phyloP scores from a whole-genome alignment of 164 flowering plant genomes.

The Dillenia suffruticosa region DNA sequence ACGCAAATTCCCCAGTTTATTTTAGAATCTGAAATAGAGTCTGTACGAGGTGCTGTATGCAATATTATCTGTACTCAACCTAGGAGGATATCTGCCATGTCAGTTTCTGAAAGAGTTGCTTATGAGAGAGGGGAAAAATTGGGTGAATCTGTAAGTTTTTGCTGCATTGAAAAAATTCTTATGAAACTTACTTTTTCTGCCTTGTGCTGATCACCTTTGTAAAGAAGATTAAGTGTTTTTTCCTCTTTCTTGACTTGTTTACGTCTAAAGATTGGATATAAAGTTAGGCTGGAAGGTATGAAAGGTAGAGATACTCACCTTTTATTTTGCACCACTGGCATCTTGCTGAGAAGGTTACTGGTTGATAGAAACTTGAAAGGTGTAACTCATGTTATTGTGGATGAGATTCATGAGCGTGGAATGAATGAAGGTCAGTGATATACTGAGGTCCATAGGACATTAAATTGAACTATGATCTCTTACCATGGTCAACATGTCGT shows the following conservation, averaged over 20 bases:
- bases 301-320: slow-evolving; percentile 93
- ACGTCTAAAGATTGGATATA: slow-evolving; percentile 77
- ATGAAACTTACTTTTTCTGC: too few species aligned
- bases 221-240: neutral
- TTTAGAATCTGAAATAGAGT: slow-evolving; percentile 81
- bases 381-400: slow-evolving; percentile 88
- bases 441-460: neutral
- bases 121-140: slow-evolving; percentile 86
- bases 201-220: neutral
- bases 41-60: slow-evolving; percentile 68
- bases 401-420: slow-evolving; percentile 99
- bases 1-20: slow-evolving; percentile 97
- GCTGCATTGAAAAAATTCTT: too few species aligned
- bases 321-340: slow-evolving; percentile 96
- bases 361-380: slow-evolving; percentile 88
- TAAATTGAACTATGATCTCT: slow-evolving; percentile 14
- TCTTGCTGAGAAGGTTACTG: slow-evolving; percentile 81
- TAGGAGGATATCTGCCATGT: slow-evolving; percentile 90
- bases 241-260: slow-evolving; percentile 3
- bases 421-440: slow-evolving; percentile 86
- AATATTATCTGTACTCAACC: slow-evolving; percentile 98
- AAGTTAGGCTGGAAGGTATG: slow-evolving; percentile 91
- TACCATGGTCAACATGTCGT: slow-evolving; percentile 11
- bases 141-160: slow-evolving; percentile 85
- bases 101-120: slow-evolving; percentile 98